Percentiles rank a stretch among this genome's conserved stretches.
phyloP scores from a whole-genome alignment of 345 rosid species.

The Eucalyptus polyanthemos region DNA sequence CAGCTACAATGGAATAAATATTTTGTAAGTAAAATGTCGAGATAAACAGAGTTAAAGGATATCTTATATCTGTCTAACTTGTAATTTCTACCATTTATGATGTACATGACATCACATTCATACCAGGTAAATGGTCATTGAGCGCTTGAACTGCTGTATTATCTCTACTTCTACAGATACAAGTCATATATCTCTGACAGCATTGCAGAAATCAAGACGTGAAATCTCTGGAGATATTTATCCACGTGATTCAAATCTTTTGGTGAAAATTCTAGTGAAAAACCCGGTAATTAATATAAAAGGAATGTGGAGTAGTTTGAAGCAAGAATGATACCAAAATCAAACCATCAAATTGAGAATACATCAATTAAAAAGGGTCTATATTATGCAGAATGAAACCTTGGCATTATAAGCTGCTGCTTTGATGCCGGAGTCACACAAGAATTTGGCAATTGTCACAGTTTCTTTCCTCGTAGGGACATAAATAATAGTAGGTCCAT shows the following conservation, averaged over 20 bases:
- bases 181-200: neutral
- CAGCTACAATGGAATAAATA: neutral
- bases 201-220: neutral
- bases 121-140: neutral
- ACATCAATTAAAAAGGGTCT: neutral
- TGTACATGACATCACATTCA: neutral
- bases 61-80: neutral
- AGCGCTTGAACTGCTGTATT: neutral
- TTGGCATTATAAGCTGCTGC: slow-evolving; percentile 92
- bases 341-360: neutral
- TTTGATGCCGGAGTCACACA: slow-evolving; percentile 50
- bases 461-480: slow-evolving; percentile 90
- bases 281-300: neutral
- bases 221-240: neutral
- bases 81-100: neutral
- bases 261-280: neutral
- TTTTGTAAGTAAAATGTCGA: neutral
- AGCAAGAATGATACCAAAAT: neutral
- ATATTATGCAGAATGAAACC: slow-evolving; percentile 16
- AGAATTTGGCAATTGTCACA: slow-evolving; percentile 48
- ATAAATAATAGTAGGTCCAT: slow-evolving; percentile 74
- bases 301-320: neutral
- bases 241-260: neutral
- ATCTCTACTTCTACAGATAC: neutral
- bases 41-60: neutral